These are phyloP conservation scores for Panellus pusillus DNA, from an alignment of 768 basidiomycete genomes.

Conservation along the genomic window DNA sequence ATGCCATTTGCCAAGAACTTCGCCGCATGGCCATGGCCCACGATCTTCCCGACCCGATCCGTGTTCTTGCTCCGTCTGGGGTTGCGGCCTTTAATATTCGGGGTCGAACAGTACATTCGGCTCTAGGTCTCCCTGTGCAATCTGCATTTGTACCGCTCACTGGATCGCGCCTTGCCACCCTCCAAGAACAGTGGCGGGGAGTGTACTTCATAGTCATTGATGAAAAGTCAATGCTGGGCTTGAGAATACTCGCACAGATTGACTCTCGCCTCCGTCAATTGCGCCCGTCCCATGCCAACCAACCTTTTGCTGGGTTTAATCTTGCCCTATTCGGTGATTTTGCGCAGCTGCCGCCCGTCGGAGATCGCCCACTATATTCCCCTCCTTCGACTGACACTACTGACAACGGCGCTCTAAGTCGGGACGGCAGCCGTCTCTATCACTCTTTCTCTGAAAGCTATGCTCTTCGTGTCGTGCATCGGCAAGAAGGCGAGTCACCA, in stretches of 20 bases:
- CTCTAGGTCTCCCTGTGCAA: slow-evolving; percentile 4
- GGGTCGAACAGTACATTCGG: slow-evolving; percentile 4
- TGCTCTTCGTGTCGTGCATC: slow-evolving; percentile 5
- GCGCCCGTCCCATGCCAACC: neutral
- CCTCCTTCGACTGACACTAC: neutral
- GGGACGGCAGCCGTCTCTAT: slow-evolving; percentile 8
- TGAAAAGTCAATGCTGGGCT: slow-evolving; percentile 12
- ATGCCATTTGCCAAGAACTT: slow-evolving; percentile 2
- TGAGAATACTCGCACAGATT: neutral
- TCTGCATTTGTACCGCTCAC: neutral
- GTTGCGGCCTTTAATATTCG: slow-evolving; percentile 7
- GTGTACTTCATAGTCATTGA: slow-evolving; percentile 9
- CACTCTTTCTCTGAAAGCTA: slow-evolving; percentile 6
- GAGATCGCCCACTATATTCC: slow-evolving; percentile 8
- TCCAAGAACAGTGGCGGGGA: slow-evolving; percentile 4
- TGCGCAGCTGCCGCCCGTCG: slow-evolving; percentile 18
- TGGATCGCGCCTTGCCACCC: neutral
- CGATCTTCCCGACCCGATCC: neutral
- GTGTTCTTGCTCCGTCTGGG: slow-evolving; percentile 8
- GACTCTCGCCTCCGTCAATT: slow-evolving; percentile 14
- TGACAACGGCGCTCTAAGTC: slow-evolving; percentile 2
- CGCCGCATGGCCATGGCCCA: neutral
- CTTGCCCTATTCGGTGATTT: slow-evolving; percentile 12
- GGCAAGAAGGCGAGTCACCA: slow-evolving; percentile 4
- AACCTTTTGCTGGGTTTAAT: slow-evolving; percentile 10